A percentile compares a stretch with the other conserved stretches of the same genome.
Conservation (phyloP, 345 rosid species). For the Hibiscus trionum region DNA sequence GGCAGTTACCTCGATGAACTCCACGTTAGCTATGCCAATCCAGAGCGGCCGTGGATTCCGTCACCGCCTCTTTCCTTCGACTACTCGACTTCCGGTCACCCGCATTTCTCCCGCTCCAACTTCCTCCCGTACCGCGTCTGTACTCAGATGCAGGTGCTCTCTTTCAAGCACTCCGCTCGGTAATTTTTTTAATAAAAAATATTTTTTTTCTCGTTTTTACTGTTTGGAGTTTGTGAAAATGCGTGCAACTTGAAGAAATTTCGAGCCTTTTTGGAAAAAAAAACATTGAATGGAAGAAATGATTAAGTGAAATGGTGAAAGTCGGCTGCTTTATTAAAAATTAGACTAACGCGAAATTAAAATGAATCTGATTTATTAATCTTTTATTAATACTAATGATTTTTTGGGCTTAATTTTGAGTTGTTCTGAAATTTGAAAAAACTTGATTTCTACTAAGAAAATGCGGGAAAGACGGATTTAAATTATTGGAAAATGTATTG, state of each 20-base stretch:
- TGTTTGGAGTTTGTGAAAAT: constrained; percentile 14
- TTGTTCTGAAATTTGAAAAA: background rate
- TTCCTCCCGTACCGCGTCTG: background rate
- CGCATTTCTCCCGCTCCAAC: background rate
- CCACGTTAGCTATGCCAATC: background rate
- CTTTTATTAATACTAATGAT: background rate
- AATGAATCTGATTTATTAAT: background rate
- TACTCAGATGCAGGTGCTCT: background rate
- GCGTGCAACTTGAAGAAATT: background rate
- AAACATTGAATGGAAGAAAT: background rate
- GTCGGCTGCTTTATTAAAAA: background rate
- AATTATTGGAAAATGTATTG: no score
- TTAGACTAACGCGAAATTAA: background rate
- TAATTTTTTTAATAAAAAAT: constrained; percentile 10
- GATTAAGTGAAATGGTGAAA: background rate
- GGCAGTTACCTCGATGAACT: background rate
- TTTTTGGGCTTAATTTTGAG: background rate
- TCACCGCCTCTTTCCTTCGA: background rate
- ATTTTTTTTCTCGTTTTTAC: background rate
- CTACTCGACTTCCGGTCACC: background rate
- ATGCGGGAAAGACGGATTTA: constrained; percentile 14
- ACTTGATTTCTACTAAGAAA: constrained; percentile 9
- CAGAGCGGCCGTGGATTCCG: background rate
- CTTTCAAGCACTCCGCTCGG: constrained; percentile 23
- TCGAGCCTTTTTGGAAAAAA: no score